Percentiles rank a stretch among this genome's conserved stretches.
Conservation (phyloP, 2,329 filamentous ascomycete species). For the Arthrobotrys sphaeroides region DNA sequence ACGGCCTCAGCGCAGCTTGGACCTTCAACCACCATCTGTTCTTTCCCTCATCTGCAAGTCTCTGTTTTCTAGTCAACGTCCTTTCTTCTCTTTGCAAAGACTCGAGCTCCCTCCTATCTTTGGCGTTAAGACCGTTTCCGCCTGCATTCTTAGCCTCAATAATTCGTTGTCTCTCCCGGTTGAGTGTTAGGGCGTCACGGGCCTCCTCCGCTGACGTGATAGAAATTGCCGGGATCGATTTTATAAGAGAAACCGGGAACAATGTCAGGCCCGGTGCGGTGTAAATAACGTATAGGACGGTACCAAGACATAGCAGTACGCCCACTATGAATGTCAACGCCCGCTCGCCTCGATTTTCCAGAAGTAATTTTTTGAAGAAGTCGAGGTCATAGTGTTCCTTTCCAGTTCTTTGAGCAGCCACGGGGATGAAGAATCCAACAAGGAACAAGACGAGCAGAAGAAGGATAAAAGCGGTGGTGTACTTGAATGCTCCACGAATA, state of each 20-base stretch:
- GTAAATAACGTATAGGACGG: slow-evolving; percentile 85
- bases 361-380: slow-evolving; percentile 85
- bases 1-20: slow-evolving; percentile 81
- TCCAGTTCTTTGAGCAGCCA: slow-evolving; percentile 73
- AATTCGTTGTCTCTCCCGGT: slow-evolving; percentile 90
- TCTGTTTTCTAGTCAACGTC: slow-evolving; percentile 86
- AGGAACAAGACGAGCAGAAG: slow-evolving; percentile 85
- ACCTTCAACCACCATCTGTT: slow-evolving; percentile 81
- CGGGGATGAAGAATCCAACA: slow-evolving; percentile 91
- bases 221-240: slow-evolving; percentile 86
- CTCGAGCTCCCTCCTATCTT: slow-evolving; percentile 89
- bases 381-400: slow-evolving; percentile 78
- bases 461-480: slow-evolving; percentile 83
- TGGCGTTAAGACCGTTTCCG: slow-evolving; percentile 73
- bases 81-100: slow-evolving; percentile 87
- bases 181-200: slow-evolving; percentile 72
- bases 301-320: slow-evolving; percentile 85
- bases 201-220: slow-evolving; percentile 77
- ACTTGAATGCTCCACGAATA: slow-evolving; percentile 86
- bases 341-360: slow-evolving; percentile 89
- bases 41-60: slow-evolving; percentile 81
- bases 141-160: slow-evolving; percentile 85
- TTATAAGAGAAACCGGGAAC: slow-evolving; percentile 89
- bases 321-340: slow-evolving; percentile 89
- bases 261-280: slow-evolving; percentile 88